phyloP scores from a whole-genome alignment of 208 protist genomes.

The Trypanosoma melophagium region DNA sequence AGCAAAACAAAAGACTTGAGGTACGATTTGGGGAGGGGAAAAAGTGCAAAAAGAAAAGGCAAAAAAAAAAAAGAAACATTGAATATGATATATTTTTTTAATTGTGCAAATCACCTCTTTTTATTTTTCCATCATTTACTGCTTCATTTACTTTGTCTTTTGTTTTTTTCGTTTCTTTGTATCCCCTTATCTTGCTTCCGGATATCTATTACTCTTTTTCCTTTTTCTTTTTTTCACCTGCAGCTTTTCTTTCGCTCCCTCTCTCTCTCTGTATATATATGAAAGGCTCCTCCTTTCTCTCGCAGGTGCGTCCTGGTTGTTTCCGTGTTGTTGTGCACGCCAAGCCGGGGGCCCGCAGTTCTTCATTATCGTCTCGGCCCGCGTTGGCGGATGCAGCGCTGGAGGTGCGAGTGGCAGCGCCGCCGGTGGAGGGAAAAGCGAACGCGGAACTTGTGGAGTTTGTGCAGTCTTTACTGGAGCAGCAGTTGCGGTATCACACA shows the following conservation, averaged over 20 bases:
- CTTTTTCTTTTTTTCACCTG: conserved; percentile 15
- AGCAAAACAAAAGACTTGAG: too few relatives aligned
- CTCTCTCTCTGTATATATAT: conserved; percentile 6
- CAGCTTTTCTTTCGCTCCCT: too few relatives aligned
- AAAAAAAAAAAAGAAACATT: too few relatives aligned
- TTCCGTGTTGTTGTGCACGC: conserved; percentile 62
- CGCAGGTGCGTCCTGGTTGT: conserved; percentile 34
- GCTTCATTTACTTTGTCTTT: background rate
- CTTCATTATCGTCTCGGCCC: conserved; percentile 39
- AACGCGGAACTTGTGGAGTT: conserved; percentile 78
- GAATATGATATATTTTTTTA: too few relatives aligned
- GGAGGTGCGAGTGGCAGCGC: conserved; percentile 66
- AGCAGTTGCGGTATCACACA: background rate
- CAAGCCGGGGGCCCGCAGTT: conserved; percentile 70
- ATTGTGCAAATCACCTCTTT: too few relatives aligned
- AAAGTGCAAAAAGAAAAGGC: too few relatives aligned
- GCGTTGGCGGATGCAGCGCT: conserved; percentile 28
- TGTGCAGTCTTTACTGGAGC: conserved; percentile 34
- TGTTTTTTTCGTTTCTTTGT: background rate
- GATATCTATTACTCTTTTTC: conserved; percentile 2
- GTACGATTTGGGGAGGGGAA: too few relatives aligned
- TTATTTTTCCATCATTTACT: background rate
- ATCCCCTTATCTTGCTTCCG: background rate
- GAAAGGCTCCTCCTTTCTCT: conserved; percentile 46
- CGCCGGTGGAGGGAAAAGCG: conserved; percentile 75